Evolutionary conservation across 805 yeast species (phyloP), one percentile per base, ranked within the genome.

Genomic region (Lachancea waltii): DNA sequence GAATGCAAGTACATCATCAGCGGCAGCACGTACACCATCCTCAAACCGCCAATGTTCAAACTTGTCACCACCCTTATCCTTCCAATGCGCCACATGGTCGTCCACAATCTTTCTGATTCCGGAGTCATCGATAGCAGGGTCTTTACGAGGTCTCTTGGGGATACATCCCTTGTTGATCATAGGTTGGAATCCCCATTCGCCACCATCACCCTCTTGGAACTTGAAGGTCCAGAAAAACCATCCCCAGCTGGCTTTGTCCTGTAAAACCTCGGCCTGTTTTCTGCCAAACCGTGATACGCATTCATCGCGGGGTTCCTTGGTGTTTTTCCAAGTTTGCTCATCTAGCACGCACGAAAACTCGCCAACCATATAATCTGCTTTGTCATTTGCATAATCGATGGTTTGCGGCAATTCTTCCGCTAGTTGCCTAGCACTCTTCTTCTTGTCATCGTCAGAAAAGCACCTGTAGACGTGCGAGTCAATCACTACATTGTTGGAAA

Each of bases 111-210:
- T 21, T 5, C 41, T 30, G 27, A 63, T 16, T 68, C 69, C 7
- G 51, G 44, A 21, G 64, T 57, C 43, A 69, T 54, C 54, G 16
- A 64, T 60, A 13, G 21, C 28, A 3, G 37, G 30, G 25, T 37
- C 44, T 3, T 40, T 27, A 2, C 37, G 40, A 0, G 50, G 45
- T 29, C 70, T 43, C 11, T 56, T 40, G 4, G 76, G 73, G 17
- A 78, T 58, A 7, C 78, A 73, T 1, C 85, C 86, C 36, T 64
- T 62, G 16, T 80, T 77, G 15, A 71, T 65, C 87, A 84, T 85
- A 25, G 86, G 83, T 17, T 72, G 69, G 62, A 85, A 81, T 35
- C 92, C 97, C 97, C 97, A 90, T 63, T 86, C 97, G 11, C 97
- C 97, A 30, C 97, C 97, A 53, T 80, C 81, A 2, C 97, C 97